Percentiles rank a stretch among this genome's conserved stretches.
Evolutionary conservation across 768 basidiomycete species (phyloP).

Genomic region (Auriscalpium vulgare): DNA sequence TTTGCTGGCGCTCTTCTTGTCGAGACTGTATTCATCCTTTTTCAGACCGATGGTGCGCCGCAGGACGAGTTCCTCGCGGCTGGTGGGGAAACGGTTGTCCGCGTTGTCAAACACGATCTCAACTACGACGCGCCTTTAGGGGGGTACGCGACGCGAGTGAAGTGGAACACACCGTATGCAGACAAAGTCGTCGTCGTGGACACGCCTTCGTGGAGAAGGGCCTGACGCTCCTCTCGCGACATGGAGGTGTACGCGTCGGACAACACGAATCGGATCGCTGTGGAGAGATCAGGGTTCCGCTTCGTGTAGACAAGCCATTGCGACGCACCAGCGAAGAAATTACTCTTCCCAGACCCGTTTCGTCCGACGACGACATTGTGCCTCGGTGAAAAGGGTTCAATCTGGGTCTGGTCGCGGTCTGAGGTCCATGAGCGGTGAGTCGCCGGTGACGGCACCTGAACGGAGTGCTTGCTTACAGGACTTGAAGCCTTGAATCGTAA

Average conservation of each 20-base stretch:
- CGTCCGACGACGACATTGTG: slow-evolving; percentile 97
- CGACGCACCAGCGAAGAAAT: slow-evolving; percentile 86
- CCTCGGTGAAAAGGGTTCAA: slow-evolving; percentile 88
- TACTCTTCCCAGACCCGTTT: slow-evolving; percentile 97
- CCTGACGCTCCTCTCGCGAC: slow-evolving; percentile 85
- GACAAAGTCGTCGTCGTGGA: slow-evolving; percentile 83
- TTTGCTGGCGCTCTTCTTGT: slow-evolving; percentile 91
- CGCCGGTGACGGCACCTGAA: background rate
- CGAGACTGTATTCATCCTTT: slow-evolving; percentile 97
- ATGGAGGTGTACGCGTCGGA: slow-evolving; percentile 97
- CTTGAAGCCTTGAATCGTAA: slow-evolving; percentile 95
- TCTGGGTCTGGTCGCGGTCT: slow-evolving; percentile 86
- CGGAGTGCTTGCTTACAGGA: slow-evolving; percentile 53
- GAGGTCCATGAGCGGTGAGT: background rate
- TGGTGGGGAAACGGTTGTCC: slow-evolving; percentile 90
- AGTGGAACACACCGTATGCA: slow-evolving; percentile 63
- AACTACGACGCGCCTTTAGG: slow-evolving; percentile 31
- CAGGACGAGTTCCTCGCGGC: slow-evolving; percentile 77
- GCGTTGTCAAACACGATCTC: slow-evolving; percentile 96
- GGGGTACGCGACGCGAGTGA: background rate
- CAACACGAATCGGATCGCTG: slow-evolving; percentile 94
- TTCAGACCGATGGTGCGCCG: slow-evolving; percentile 94
- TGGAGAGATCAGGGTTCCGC: background rate
- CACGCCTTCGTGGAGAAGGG: slow-evolving; percentile 91
- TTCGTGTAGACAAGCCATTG: background rate